phyloP scores from a whole-genome alignment of 257 asterid species.

The Solanum etuberosum region DNA sequence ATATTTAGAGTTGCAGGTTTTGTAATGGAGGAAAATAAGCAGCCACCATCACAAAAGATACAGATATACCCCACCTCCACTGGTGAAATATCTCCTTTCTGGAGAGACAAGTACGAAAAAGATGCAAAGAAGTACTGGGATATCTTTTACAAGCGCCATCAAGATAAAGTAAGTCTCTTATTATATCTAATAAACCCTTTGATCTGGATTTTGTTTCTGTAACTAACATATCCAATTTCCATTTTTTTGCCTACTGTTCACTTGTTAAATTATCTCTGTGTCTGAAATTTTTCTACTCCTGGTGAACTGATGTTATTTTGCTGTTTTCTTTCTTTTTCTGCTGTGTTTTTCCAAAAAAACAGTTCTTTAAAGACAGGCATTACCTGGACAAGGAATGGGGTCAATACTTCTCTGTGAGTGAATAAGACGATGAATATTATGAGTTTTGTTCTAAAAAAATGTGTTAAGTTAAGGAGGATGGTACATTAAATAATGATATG shows the following conservation, averaged over 20 bases:
- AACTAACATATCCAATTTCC: background rate
- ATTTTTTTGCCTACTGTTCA: background rate
- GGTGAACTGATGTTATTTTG: background rate
- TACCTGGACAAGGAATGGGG: slow-evolving; percentile 99
- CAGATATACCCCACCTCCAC: slow-evolving; percentile 63
- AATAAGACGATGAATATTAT: background rate
- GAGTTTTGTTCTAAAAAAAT: background rate
- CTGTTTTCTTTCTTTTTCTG: background rate
- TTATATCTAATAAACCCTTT: background rate
- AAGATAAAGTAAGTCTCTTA: slow-evolving; percentile 56
- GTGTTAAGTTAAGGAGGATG: background rate
- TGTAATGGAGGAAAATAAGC: slow-evolving; percentile 13
- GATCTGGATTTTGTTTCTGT: no score
- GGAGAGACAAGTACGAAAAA: slow-evolving; percentile 89
- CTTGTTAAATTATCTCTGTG: background rate
- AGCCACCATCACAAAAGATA: slow-evolving; percentile 35
- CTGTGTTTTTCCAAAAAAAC: background rate
- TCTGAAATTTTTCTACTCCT: background rate
- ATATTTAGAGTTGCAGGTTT: slow-evolving; percentile 8
- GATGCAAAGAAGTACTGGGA: slow-evolving; percentile 98
- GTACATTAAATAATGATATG: background rate
- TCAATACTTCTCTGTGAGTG: slow-evolving; percentile 74
- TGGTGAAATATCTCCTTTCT: slow-evolving; percentile 80
- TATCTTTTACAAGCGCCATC: slow-evolving; percentile 85
- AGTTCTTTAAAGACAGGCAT: slow-evolving; percentile 97